Evolutionary conservation across 1,284 basidiomycete species (phyloP).

Genomic region (Austroboletus novae-zelandiae): DNA sequence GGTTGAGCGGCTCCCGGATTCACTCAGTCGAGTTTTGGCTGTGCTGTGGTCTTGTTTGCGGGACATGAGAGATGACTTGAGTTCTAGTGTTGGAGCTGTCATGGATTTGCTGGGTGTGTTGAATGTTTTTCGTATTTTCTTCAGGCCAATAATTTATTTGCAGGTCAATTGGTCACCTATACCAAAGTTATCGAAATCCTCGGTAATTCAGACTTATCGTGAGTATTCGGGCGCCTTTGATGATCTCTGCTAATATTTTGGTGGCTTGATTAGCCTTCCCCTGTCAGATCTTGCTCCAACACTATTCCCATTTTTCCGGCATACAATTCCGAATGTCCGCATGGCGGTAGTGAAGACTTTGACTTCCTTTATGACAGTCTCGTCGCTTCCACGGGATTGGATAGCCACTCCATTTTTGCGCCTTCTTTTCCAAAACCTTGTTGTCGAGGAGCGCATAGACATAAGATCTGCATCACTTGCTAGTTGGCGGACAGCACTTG

Average conservation of each 20-base stretch:
- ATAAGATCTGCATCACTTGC: constrained; percentile 79
- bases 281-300: constrained; percentile 82
- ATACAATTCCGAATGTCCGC: constrained; percentile 93
- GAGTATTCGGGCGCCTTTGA: constrained; percentile 32
- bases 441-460: constrained; percentile 88
- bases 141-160: not conserved
- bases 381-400: constrained; percentile 81
- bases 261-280: constrained; percentile 52
- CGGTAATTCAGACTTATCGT: constrained; percentile 66
- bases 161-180: constrained; percentile 81
- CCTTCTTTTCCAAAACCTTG: constrained; percentile 91
- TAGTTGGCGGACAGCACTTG: constrained; percentile 77
- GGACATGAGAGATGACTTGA: constrained; percentile 95
- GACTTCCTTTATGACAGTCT: constrained; percentile 80
- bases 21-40: constrained; percentile 71
- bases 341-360: constrained; percentile 91
- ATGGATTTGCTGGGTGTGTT: constrained; percentile 90
- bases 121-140: not conserved
- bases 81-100: constrained; percentile 93
- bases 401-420: constrained; percentile 76
- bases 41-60: constrained; percentile 91
- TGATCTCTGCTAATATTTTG: constrained; percentile 9
- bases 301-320: constrained; percentile 95
- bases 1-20: constrained; percentile 74
- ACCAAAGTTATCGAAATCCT: constrained; percentile 79